Base-by-base conservation (phyloP, 305 asterid species). In the Rubia occidens region DNA sequence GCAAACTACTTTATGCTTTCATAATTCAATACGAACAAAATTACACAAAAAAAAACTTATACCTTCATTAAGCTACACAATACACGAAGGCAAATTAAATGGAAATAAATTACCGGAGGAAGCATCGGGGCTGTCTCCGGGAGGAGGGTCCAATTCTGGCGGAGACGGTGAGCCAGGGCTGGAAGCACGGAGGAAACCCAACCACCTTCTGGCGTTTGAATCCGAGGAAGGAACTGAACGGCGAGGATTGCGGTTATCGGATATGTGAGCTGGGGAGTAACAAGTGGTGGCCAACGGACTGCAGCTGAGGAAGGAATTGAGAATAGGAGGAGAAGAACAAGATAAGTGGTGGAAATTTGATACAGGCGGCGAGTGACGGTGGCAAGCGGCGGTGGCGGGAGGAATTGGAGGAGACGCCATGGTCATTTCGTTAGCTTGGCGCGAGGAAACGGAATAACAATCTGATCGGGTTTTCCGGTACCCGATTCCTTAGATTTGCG, bases 121-220 rank as follows among this genome's bases (percentile, higher is more conserved):
- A 4, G 84, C 76, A 72, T 70, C 60, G 10, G 71, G 62, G 11
- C 37, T 37, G n/a, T 78, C 68, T 37, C 17, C 80, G 68, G 58
- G 82, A 58, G 42, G 74, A n/a, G 75, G 75, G 60, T 71, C 82
- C 77, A 73, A 66, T 26, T 75, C 67, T 7, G 82, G 79, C 60
- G 79, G 79, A 1, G 88, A 82, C 53, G 83, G 86, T n/a, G 85
- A 70, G 49, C 73, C 79, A 10, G 86, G 82, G 72, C 62, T 75
- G 73, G 82, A 59, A 58, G 85, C 83, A 74, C 67, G 71, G 82
- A 85, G 80, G 75, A 75, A 80, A 64, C 66, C 66, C 21, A 68
- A 74, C 79, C 79, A 58, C 10, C 69, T 68, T 69, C 60, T 72
- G 76, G 78, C 75, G 60, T 26, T 78, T 61, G 70, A 60, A 51